These are phyloP conservation scores for Pseudonitzschia pungens DNA, from an alignment of 108 stramenopile genomes.

Conservation along the genomic window DNA sequence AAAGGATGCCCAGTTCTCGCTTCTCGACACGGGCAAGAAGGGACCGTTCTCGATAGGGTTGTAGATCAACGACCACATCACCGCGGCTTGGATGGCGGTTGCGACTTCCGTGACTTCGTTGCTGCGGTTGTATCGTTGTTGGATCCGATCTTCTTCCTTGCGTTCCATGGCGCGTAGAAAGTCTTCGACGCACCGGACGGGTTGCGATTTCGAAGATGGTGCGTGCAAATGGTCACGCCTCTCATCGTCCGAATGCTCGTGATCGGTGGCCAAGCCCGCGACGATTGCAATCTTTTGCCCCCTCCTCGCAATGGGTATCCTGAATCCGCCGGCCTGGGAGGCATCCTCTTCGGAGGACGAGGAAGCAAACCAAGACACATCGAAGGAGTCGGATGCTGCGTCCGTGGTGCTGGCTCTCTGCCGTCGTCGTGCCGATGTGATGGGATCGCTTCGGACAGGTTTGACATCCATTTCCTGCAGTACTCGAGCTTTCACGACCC, in stretches of 20 bases:
- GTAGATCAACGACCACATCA: slow-evolving; percentile 19
- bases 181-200: neutral
- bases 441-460: neutral
- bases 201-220: neutral
- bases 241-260: neutral
- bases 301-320: neutral
- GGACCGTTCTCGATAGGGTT: slow-evolving; percentile 18
- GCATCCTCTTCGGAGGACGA: neutral
- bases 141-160: neutral
- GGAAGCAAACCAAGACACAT: neutral
- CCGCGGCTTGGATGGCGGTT: slow-evolving; percentile 12
- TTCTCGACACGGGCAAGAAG: slow-evolving; percentile 10
- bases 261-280: neutral
- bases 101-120: neutral
- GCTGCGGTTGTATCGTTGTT: neutral
- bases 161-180: neutral
- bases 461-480: neutral
- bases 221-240: neutral
- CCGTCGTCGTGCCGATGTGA: neutral
- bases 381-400: neutral
- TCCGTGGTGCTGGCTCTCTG: neutral
- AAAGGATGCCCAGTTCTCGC: slow-evolving; percentile 4
- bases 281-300: slow-evolving; percentile 2
- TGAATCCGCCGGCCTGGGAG: neutral
- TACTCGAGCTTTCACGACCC: neutral